Evolutionary conservation across 2,329 filamentous ascomycete species (phyloP).

Genomic region (Dryadomyces sulphureus): DNA sequence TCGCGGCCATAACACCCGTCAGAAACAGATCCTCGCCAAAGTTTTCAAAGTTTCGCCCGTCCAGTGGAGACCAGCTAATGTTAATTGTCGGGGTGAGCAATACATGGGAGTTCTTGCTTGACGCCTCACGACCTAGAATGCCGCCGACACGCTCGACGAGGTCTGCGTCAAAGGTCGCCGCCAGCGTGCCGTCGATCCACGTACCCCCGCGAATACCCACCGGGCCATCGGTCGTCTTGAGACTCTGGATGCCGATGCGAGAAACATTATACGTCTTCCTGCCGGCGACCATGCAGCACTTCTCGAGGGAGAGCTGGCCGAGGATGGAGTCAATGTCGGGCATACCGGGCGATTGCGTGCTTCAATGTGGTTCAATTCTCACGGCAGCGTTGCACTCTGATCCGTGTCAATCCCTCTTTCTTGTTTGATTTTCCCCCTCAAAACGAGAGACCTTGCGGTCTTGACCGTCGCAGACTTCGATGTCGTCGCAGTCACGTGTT

Average conservation of each 20-base stretch:
- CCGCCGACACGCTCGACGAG: slow-evolving; percentile 36
- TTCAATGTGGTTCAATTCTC: not conserved
- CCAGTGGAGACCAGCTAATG: slow-evolving; percentile 23
- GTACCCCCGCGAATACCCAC: slow-evolving; percentile 19
- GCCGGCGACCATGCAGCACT: slow-evolving; percentile 12
- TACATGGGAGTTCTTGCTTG: slow-evolving; percentile 52
- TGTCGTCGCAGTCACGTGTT: not conserved
- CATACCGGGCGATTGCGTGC: too few species aligned
- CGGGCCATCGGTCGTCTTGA: slow-evolving; percentile 19
- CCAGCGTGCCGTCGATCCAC: slow-evolving; percentile 26
- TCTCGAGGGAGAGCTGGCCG: not conserved
- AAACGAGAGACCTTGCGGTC: too few species aligned
- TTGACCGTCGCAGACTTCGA: not conserved
- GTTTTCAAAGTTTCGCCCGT: slow-evolving; percentile 24
- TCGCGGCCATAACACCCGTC: slow-evolving; percentile 20
- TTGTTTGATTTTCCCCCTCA: too few species aligned
- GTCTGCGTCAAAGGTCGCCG: slow-evolving; percentile 52
- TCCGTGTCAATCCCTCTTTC: too few species aligned
- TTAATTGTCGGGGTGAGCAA: slow-evolving; percentile 45
- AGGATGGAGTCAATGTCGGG: too few species aligned
- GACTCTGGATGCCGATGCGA: slow-evolving; percentile 15
- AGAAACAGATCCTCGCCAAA: slow-evolving; percentile 24
- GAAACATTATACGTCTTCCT: slow-evolving; percentile 15
- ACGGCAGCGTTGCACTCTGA: too few species aligned
- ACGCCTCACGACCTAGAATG: slow-evolving; percentile 53